Conservation (phyloP, 805 yeast species). For the Monosporozyma aquatica region DNA sequence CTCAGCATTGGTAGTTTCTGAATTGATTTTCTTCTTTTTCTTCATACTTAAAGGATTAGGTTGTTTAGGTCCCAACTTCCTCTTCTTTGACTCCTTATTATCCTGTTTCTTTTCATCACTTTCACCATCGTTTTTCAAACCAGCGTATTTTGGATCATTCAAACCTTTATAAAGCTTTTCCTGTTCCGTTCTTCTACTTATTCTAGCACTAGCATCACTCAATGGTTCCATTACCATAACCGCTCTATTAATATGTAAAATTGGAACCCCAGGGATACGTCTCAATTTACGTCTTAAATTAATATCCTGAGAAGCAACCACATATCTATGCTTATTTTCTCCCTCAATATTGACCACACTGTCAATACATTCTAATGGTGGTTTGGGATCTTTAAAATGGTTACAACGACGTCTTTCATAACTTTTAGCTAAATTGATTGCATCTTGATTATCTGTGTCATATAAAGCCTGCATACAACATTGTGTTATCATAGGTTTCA, state of each 20-base stretch:
- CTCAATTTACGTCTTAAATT: conserved; percentile 61
- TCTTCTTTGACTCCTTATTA: conserved; percentile 44
- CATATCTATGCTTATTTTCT: conserved; percentile 80
- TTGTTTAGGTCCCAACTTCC: conserved; percentile 57
- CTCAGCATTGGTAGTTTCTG: neutral
- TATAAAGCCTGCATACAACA: conserved; percentile 88
- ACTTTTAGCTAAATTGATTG: conserved; percentile 70
- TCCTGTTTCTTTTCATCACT: conserved; percentile 11
- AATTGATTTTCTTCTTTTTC: conserved; percentile 43
- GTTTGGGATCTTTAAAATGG: conserved; percentile 55
- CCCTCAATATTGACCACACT: conserved; percentile 64
- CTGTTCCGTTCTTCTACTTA: conserved; percentile 45
- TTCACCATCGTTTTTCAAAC: conserved; percentile 29
- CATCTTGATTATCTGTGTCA: conserved; percentile 57
- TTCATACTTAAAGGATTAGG: conserved; percentile 90
- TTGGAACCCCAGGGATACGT: conserved; percentile 79
- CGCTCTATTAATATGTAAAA: conserved; percentile 77
- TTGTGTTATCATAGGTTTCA: conserved; percentile 88
- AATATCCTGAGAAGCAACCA: conserved; percentile 77
- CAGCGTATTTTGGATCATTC: conserved; percentile 51
- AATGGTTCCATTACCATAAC: conserved; percentile 96
- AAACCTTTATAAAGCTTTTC: conserved; percentile 70
- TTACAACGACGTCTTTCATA: conserved; percentile 91
- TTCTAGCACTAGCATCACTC: conserved; percentile 54
- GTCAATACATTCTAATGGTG: conserved; percentile 68